Evolutionary conservation across 1,284 basidiomycete species (phyloP).

Genomic region (Meripilus lineatus): DNA sequence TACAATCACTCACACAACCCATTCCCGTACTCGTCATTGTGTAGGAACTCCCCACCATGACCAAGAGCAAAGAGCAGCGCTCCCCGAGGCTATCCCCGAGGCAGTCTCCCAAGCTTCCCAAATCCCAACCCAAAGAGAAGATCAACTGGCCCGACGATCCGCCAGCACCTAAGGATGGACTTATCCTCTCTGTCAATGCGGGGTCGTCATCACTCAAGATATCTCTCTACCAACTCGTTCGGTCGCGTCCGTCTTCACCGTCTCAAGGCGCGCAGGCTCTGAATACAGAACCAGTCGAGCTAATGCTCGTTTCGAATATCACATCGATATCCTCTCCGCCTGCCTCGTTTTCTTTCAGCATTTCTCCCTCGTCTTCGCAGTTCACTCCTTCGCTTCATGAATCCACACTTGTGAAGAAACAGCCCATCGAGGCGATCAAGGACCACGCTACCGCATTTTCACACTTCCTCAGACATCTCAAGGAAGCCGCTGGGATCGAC

Average conservation of each 20-base stretch:
- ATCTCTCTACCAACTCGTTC: conserved; percentile 45
- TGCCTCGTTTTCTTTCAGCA: conserved; percentile 34
- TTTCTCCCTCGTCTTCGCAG: conserved; percentile 31
- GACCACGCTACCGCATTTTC: conserved; percentile 63
- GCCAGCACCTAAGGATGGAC: conserved; percentile 14
- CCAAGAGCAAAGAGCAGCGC: too few relatives aligned
- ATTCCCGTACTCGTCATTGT: too few relatives aligned
- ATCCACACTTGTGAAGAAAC: conserved; percentile 29
- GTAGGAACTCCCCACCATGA: too few relatives aligned
- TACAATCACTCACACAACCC: too few relatives aligned
- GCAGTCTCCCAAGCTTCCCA: too few relatives aligned
- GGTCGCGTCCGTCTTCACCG: conserved; percentile 8
- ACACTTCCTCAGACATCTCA: conserved; percentile 52
- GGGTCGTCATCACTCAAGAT: conserved; percentile 79
- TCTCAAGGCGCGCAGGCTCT: neutral
- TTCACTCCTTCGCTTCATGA: conserved; percentile 9
- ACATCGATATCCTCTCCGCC: conserved; percentile 55
- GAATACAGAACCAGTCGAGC: conserved; percentile 33
- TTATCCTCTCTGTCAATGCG: conserved; percentile 62
- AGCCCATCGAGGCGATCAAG: conserved; percentile 33
- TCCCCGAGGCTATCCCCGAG: too few relatives aligned
- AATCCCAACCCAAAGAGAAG: neutral
- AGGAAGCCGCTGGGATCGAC: conserved; percentile 39
- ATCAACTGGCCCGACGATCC: neutral
- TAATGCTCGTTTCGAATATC: conserved; percentile 46